These are phyloP conservation scores for Tylopilus balloui DNA, from an alignment of 768 basidiomycete species.

Conservation along the genomic window DNA sequence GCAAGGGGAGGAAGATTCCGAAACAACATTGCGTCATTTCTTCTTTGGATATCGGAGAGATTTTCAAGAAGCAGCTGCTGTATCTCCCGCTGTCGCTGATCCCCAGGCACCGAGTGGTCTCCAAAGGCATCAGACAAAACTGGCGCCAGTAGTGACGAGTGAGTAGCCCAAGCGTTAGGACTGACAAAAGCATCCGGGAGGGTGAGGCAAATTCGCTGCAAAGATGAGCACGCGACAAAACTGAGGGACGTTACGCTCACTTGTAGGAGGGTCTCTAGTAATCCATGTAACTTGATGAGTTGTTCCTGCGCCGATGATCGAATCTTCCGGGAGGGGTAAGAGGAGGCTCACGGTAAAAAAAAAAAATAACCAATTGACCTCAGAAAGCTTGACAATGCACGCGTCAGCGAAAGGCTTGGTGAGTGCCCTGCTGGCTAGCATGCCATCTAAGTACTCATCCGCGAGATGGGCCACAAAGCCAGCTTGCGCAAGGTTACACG, in stretches of 20 bases:
- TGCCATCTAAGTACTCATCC: constrained; percentile 74
- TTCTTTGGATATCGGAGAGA: constrained; percentile 62
- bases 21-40: constrained; percentile 82
- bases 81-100: constrained; percentile 38
- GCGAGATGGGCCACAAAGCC: constrained; percentile 71
- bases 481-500: constrained; percentile 77
- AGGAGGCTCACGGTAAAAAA: not conserved
- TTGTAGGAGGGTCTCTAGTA: constrained; percentile 58
- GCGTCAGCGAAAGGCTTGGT: constrained; percentile 69
- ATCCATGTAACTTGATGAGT: constrained; percentile 47
- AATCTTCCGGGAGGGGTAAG: constrained; percentile 42
- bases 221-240: constrained; percentile 1
- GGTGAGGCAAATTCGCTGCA: constrained; percentile 64
- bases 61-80: constrained; percentile 51
- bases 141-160: constrained; percentile 37
- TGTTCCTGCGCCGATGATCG: constrained; percentile 50
- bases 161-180: constrained; percentile 60
- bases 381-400: constrained; percentile 59
- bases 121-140: constrained; percentile 42
- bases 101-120: constrained; percentile 10
- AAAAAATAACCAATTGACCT: constrained; percentile 40
- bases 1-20: constrained; percentile 58
- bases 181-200: constrained; percentile 71
- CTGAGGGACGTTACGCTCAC: constrained; percentile 34
- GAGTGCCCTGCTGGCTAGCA: constrained; percentile 62